Percentiles rank a stretch among this genome's conserved stretches.
Evolutionary conservation across 371 early-diverging fungal species (phyloP).

Genomic region (Thermomucor indicae-seudaticae): DNA sequence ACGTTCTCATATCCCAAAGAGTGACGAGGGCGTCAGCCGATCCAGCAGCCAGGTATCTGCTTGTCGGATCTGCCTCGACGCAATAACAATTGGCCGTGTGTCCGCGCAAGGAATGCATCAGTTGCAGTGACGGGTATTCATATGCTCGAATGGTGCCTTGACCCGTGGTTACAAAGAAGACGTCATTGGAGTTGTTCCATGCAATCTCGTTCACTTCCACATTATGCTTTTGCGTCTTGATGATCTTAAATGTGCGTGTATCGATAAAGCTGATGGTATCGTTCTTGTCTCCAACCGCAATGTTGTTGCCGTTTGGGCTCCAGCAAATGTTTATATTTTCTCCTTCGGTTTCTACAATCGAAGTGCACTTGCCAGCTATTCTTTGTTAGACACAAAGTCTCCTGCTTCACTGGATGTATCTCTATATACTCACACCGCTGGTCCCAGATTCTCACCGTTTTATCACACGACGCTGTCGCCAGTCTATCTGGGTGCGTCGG

Average conservation of each 20-base stretch:
- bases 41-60: conserved; percentile 76
- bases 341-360: conserved; percentile 65
- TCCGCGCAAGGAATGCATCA: conserved; percentile 56
- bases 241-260: conserved; percentile 55
- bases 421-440: conserved; percentile 55
- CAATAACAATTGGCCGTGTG: conserved; percentile 86
- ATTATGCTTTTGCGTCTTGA: conserved; percentile 50
- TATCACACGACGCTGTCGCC: conserved; percentile 84
- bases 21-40: conserved; percentile 73
- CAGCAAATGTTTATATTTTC: conserved; percentile 88
- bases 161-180: conserved; percentile 79
- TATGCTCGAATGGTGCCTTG: conserved; percentile 70
- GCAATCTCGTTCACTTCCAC: conserved; percentile 74
- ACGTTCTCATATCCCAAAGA: conserved; percentile 72
- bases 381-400: neutral
- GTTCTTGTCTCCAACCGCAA: conserved; percentile 85
- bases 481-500: conserved; percentile 72
- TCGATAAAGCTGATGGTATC: conserved; percentile 78
- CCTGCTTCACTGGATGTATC: neutral
- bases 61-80: conserved; percentile 76
- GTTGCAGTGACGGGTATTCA: conserved; percentile 58
- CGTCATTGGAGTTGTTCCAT: conserved; percentile 75
- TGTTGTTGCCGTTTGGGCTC: conserved; percentile 75
- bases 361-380: conserved; percentile 59
- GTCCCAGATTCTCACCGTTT: conserved; percentile 86